These are phyloP conservation scores for Polyporus tsugae DNA, from an alignment of 1,284 basidiomycete species.

Conservation along the genomic window DNA sequence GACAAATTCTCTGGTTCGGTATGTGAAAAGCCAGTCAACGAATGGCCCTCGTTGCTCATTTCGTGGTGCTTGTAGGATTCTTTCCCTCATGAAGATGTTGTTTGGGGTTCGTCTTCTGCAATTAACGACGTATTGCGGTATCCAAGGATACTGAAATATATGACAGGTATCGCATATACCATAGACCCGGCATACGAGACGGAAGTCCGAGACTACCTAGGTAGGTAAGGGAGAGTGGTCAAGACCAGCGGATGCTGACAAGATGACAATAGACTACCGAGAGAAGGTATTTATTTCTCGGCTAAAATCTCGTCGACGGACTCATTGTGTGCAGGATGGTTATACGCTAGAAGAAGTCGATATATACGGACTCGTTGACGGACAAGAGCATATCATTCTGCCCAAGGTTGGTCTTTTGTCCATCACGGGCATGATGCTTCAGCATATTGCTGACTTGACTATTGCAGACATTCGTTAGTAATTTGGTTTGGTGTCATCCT, in stretches of 20 bases:
- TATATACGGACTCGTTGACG: constrained; percentile 63
- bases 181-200: constrained; percentile 79
- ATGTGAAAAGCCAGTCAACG: constrained; percentile 31
- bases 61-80: constrained; percentile 57
- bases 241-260: neutral
- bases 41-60: neutral
- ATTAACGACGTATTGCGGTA: neutral
- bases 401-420: constrained; percentile 47
- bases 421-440: constrained; percentile 31
- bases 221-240: constrained; percentile 45
- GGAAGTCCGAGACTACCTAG: constrained; percentile 85
- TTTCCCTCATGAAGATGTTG: constrained; percentile 80
- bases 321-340: constrained; percentile 60
- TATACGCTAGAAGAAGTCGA: constrained; percentile 75
- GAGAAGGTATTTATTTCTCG: constrained; percentile 66
- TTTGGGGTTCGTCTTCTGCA: constrained; percentile 71
- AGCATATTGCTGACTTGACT: neutral
- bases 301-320: neutral
- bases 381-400: constrained; percentile 63
- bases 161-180: constrained; percentile 81
- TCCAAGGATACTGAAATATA: neutral
- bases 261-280: constrained; percentile 64
- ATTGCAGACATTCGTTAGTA: constrained; percentile 38
- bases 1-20: constrained; percentile 72
- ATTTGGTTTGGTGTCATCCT: neutral